These are phyloP conservation scores for Avena eriantha DNA, from an alignment of 176 grass and related monocot species.

Conservation along the genomic window DNA sequence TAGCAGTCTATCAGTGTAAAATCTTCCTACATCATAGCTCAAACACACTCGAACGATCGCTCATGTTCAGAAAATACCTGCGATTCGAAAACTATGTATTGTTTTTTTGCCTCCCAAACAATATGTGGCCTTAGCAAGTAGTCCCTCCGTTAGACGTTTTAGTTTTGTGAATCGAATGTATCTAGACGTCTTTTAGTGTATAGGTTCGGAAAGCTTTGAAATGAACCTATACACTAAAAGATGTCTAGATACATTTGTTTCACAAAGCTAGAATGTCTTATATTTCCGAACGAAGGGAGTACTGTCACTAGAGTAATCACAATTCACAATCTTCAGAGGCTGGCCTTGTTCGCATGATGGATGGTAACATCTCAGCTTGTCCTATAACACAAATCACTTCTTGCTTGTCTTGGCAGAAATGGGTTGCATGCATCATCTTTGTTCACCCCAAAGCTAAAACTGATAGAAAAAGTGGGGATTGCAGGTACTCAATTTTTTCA, in stretches of 20 bases:
- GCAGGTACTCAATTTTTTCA: conserved; percentile 2
- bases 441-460: not conserved
- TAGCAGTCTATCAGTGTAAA: not conserved
- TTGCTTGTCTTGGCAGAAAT: not conserved
- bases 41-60: not conserved
- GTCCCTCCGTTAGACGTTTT: too few species aligned
- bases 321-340: not conserved
- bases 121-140: conserved; percentile 19
- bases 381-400: not conserved
- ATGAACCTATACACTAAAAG: too few species aligned
- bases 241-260: too few species aligned
- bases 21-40: not conserved
- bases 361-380: conserved; percentile 29
- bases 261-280: too few species aligned
- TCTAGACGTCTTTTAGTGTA: too few species aligned
- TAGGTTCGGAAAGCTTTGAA: too few species aligned
- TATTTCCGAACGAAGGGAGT: too few species aligned
- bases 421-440: not conserved
- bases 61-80: not conserved
- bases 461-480: not conserved
- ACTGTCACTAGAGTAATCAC: conserved; percentile 15
- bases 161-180: too few species aligned
- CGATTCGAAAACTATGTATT: not conserved
- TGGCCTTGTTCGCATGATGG: conserved; percentile 10
- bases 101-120: not conserved